Evolutionary conservation across 2,329 filamentous ascomycete genomes (phyloP).

Genomic region (Trichoderma arundinaceum): DNA sequence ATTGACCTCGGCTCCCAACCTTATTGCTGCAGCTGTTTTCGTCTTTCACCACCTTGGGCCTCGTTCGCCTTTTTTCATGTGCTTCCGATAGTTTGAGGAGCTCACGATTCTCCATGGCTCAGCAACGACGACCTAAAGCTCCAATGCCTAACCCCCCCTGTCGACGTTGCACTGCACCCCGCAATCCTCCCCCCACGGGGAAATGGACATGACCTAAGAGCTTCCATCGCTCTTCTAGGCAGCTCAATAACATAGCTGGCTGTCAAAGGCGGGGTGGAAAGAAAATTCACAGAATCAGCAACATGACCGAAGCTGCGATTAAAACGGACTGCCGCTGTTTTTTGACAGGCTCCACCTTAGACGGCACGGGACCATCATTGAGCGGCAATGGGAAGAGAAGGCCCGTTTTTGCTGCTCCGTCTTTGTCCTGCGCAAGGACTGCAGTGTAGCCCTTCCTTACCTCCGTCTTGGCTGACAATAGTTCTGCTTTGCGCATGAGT

Average conservation of each 20-base stretch:
- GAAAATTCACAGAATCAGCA: conserved; percentile 11
- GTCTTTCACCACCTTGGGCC: not conserved
- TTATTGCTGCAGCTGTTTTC: not conserved
- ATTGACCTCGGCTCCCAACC: conserved; percentile 26
- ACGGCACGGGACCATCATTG: conserved; percentile 19
- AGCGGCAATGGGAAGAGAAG: conserved; percentile 4
- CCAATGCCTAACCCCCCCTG: not conserved
- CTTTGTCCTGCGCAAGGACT: not conserved
- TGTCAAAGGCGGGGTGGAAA: conserved; percentile 12
- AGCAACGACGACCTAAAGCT: not conserved
- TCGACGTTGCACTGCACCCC: conserved; percentile 24
- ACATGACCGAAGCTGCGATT: conserved; percentile 15
- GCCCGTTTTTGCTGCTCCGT: not conserved
- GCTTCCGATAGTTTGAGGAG: conserved; percentile 1
- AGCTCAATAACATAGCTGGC: conserved; percentile 7
- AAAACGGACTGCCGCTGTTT: not conserved
- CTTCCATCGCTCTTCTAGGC: conserved; percentile 21
- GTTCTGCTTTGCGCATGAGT: not conserved
- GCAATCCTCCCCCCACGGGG: conserved; percentile 31
- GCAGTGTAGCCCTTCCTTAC: conserved; percentile 10
- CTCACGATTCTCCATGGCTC: not conserved
- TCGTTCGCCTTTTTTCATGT: conserved; percentile 18
- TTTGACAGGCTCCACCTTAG: conserved; percentile 10
- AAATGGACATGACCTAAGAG: not conserved
- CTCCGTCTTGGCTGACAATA: not conserved